Evolutionary conservation across 2,329 filamentous ascomycete species (phyloP), one percentile per base, ranked within the genome.

Genomic region (Berkeleyomyces rouxiae): DNA sequence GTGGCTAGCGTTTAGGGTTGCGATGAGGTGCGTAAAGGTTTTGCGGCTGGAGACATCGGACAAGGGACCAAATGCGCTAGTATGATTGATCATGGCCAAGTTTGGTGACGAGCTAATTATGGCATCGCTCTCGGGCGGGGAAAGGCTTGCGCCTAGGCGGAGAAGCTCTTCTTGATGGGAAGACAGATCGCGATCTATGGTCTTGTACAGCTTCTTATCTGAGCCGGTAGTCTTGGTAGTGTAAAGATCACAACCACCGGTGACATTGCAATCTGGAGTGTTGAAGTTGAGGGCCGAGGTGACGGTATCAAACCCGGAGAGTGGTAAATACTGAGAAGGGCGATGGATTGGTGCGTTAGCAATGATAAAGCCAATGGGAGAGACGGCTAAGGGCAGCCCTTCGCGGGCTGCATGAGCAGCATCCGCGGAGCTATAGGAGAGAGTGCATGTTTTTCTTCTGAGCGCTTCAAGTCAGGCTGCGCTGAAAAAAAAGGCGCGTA

Each of bases 131-230:
- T 90, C 84, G 1, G 90, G 89, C 37, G 91, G 89, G 31, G 92
- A 95, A 23, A 97, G 79, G 58, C 88, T 91, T 16, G 89, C 88
- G 39, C 92, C 91, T 37, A 96, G 82, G 66, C 90, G 87, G 59
- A 96, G 79, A 1, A 95, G 82, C 6, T 90, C 88, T 68, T 90
- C 88, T 79, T 97, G 90, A 73, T 96, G 90, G 44, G 88, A 87
- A 73, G 95, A 90, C 64, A 99, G 82, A 39, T 88, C 90, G 70
- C 88, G 84, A 72, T 96, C 91, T 71, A 99, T 97, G 71, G 86
- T 88, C 75, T 91, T 95, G 79, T 96, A 96, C 7, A 99, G 79
- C 72, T 97, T 97, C 81, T 96, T 96, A 73, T 99, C 93, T 66
- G 86, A 86, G 55, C 91, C 90, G 62, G 92, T 90, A 39, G 93